Conservation (phyloP, 2,329 filamentous ascomycete genomes). For the Fusarium mangiferae region DNA sequence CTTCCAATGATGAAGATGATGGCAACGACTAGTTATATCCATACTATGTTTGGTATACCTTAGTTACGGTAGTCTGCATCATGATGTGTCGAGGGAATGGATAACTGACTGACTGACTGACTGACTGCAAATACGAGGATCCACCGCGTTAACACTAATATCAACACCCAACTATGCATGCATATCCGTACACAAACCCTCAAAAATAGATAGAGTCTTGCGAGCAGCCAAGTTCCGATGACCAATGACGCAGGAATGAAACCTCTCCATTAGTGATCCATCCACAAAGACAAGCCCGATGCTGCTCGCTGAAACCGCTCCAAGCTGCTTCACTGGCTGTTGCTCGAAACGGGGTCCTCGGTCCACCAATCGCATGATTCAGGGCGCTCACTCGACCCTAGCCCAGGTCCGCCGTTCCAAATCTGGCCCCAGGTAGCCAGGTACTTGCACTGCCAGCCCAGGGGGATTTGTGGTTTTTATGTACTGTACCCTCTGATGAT, state of each 20-base stretch:
- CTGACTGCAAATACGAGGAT: constrained; percentile 7
- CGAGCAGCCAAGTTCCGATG: constrained; percentile 15
- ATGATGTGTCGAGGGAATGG: constrained; percentile 4
- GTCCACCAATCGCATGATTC: constrained; percentile 26
- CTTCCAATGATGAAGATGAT: neutral
- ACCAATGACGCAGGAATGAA: constrained; percentile 40
- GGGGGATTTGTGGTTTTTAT: constrained; percentile 9
- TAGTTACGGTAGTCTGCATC: neutral
- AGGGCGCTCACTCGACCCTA: constrained; percentile 6
- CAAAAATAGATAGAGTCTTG: constrained; percentile 29
- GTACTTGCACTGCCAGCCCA: neutral
- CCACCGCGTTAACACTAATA: constrained; percentile 13
- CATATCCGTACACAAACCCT: neutral
- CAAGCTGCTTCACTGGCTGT: constrained; percentile 7
- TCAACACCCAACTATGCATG: constrained; percentile 12
- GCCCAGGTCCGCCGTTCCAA: constrained; percentile 22
- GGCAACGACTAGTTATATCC: neutral
- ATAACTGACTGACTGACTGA: neutral
- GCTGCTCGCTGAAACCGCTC: constrained; percentile 34
- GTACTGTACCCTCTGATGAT: neutral
- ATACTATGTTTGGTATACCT: neutral
- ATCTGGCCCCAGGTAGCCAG: neutral
- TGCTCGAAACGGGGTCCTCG: constrained; percentile 14
- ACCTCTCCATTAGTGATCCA: constrained; percentile 20
- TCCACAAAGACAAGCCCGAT: constrained; percentile 26